Base-by-base conservation (phyloP, 2,329 filamentous ascomycete genomes). In the Chaetomiaceae sp. region DNA sequence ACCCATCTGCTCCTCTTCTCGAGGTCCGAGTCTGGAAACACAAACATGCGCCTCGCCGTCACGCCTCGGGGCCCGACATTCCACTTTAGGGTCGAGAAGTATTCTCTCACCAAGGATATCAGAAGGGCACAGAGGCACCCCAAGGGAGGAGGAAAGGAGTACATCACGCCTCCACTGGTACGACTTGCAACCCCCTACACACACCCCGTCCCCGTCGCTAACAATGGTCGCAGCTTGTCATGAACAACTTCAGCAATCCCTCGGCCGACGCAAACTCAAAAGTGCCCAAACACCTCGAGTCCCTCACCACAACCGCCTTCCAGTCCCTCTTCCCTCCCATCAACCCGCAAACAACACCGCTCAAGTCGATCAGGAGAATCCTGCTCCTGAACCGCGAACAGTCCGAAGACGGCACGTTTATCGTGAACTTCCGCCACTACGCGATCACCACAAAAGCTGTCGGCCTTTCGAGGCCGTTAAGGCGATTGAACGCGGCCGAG, bases 271-370 rank as follows among this genome's bases (percentile, higher is more conserved):
- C 79, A 25, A 78, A 77, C 51, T 79, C 82, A 19, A 82, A 86
- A 55, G 84, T 95, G n/a, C 90, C 92, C 5, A 95, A 89, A 65
- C 91, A 96, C 61, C 87, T 99, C 63, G 93, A 99, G 71, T 86
- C 87, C 20, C 83, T 99, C 27, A 85, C 90, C 3, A 97, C 91
- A 2, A 95, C 90, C 40, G 84, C 96, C 63, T 99, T 97, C 71
- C 92, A 96, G 68, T 95, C 89, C 7, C 81, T 99, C 31, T 97
- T 99, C 64, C 92, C 93, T 4, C 89, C 91, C 1, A 96, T 99
- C 68, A 93, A 93, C 61, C 93, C 93, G 0, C 89, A 95, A 68
- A 81, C 82, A 25, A 95, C 89, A 2, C 89, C 93, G 1, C 78
- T 99, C 31, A 86, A 89, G 62, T 90, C 89, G n/a, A 96, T 99